Base-by-base conservation (phyloP, 805 yeast species). In the Metschnikowia gelsemii region DNA sequence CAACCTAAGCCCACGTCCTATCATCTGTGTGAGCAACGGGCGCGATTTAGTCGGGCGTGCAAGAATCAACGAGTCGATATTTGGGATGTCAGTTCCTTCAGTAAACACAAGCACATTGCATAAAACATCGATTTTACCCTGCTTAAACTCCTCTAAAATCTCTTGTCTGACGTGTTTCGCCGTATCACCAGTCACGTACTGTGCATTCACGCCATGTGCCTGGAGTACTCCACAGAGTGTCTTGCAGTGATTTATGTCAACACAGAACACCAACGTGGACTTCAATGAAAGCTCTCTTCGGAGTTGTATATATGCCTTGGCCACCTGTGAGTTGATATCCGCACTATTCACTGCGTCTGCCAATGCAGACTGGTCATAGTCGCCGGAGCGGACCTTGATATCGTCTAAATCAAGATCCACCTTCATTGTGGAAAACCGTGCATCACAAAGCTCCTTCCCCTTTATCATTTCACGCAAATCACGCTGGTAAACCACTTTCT, bases 51-150 rank as follows among this genome's bases (percentile, higher is more conserved):
- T 86, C 1, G 96, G 96, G 24, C 96, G 66, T 3, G 87, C 85
- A 23, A 90, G 61, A 21, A 90, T 68, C 9, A 90, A 66, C 22
- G 88, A 81, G 56, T 90, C 97, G 42, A 89, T 84, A 46, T 81
- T 81, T 2, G 97, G 97, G 14, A 91, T 81, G 63, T 90, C 97
- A 0, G 97, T 88, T 0, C 98, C 98, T 59, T 90, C 98, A 0
- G 96, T 90, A 52, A 91, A 83, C 5, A 90, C 87, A 13, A 85
- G 87, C 58, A 96, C 93, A 56, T 91, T 91, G 65, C 93, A 75
- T 22, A 90, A 62, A 0, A 91, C 95, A 4, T 82, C 78, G 14
- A 87, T 70, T 12, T 72, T 57, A 0, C 93, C 89, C 0, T 63
- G 51, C 46, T 71, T 74, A 57, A 90, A 91, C 25, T 76, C 81